phyloP scores from a whole-genome alignment of 2,329 filamentous ascomycete species.

The Ustulina deusta region DNA sequence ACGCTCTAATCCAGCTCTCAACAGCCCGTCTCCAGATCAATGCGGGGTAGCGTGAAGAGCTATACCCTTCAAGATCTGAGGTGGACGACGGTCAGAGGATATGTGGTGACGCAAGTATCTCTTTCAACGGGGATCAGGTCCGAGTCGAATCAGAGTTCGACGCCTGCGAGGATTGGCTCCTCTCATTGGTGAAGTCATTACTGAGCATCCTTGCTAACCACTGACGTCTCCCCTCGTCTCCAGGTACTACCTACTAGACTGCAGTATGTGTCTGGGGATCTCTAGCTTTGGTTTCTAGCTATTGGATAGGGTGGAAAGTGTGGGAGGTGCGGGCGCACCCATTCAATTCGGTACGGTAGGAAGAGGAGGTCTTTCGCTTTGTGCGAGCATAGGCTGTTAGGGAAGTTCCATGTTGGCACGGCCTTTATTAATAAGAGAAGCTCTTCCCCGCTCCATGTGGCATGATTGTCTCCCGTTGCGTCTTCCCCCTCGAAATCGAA shows the following conservation, averaged over 20 bases:
- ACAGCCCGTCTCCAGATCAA: slow-evolving; percentile 37
- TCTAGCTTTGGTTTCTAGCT: neutral
- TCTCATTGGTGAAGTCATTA: slow-evolving; percentile 48
- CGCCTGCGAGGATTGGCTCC: slow-evolving; percentile 34
- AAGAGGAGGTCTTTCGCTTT: slow-evolving; percentile 13
- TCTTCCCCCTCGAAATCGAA: neutral
- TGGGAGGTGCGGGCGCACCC: slow-evolving; percentile 1
- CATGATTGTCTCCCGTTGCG: neutral
- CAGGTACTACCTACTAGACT: slow-evolving; percentile 14
- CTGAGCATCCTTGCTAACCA: slow-evolving; percentile 28
- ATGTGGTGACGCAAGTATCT: neutral
- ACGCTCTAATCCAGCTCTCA: slow-evolving; percentile 38
- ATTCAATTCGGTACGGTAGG: neutral
- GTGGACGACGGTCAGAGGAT: neutral
- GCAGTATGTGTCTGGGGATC: slow-evolving; percentile 26
- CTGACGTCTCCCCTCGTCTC: slow-evolving; percentile 28
- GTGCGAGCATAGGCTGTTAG: neutral
- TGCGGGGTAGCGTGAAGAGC: slow-evolving; percentile 44
- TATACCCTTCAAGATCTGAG: slow-evolving; percentile 8
- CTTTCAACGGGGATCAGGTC: neutral
- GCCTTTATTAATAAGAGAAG: slow-evolving; percentile 17
- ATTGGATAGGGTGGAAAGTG: neutral
- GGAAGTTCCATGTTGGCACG: neutral
- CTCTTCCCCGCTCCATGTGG: slow-evolving; percentile 28
- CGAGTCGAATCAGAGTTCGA: slow-evolving; percentile 35